Evolutionary conservation across 345 rosid species (phyloP).

Genomic region (Acer campestre): DNA sequence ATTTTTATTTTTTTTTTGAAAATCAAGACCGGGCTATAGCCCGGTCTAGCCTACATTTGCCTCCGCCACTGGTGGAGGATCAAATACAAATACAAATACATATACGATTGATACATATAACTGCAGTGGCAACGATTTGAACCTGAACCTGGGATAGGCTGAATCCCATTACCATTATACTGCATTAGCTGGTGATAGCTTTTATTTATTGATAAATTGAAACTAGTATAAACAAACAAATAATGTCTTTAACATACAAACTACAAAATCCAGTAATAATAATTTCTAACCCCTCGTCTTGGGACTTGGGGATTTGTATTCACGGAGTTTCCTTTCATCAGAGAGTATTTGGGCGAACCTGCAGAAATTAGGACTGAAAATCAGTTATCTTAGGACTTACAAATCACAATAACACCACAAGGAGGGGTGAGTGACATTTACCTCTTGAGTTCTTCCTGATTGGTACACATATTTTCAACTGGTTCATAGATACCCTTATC

Average conservation of each 20-base stretch:
- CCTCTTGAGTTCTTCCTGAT: constrained; percentile 63
- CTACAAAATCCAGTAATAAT: not conserved
- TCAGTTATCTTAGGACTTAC: not conserved
- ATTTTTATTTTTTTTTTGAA: no score
- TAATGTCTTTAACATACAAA: not conserved
- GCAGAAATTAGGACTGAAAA: not conserved
- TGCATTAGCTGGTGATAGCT: no score
- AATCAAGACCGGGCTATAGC: no score
- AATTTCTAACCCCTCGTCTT: not conserved
- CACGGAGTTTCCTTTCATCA: constrained; percentile 46
- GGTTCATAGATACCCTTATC: constrained; percentile 59
- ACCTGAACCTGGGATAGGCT: no score
- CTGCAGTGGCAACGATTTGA: no score
- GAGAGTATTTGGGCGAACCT: constrained; percentile 62
- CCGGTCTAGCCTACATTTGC: no score
- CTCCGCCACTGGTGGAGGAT: not conserved
- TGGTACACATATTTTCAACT: constrained; percentile 43
- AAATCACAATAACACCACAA: not conserved
- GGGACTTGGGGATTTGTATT: constrained; percentile 5
- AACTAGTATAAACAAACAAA: not conserved
- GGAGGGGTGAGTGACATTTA: not conserved
- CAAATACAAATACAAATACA: not conserved
- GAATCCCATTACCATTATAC: no score
- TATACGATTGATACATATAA: no score
- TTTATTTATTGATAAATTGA: not conserved